These are phyloP conservation scores for Neonectria magnoliae DNA, from an alignment of 2,329 filamentous ascomycete genomes.

Conservation along the genomic window DNA sequence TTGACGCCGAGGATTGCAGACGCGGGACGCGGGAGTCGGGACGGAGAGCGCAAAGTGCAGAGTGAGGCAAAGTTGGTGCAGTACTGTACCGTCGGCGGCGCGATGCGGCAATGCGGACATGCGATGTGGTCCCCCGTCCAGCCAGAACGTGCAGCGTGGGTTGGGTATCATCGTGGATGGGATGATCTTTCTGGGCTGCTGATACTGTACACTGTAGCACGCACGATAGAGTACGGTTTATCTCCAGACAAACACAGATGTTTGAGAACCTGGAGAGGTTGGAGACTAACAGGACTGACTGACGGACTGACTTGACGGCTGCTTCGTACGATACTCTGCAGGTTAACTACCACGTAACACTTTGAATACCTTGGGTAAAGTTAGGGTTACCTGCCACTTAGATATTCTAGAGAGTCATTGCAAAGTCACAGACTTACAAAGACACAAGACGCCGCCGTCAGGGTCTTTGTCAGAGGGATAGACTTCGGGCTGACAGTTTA, in stretches of 20 bases:
- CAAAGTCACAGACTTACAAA: background rate
- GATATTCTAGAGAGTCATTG: background rate
- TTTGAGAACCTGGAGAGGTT: constrained; percentile 14
- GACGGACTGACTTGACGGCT: too few species aligned
- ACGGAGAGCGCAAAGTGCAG: background rate
- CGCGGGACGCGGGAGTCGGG: background rate
- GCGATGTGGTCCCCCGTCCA: constrained; percentile 9
- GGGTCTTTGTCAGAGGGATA: constrained; percentile 11
- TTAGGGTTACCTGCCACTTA: constrained; percentile 1
- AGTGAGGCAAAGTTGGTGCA: constrained; percentile 14
- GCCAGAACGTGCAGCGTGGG: constrained; percentile 22
- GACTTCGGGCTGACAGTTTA: constrained; percentile 12
- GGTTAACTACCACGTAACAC: too few species aligned
- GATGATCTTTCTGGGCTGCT: constrained; percentile 10
- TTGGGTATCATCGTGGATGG: constrained; percentile 24
- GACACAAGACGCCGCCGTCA: background rate
- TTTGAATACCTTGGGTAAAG: too few species aligned
- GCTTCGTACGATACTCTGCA: background rate
- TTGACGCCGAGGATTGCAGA: constrained; percentile 14
- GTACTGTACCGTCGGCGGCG: constrained; percentile 12
- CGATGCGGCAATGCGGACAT: constrained; percentile 19
- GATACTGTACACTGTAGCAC: background rate
- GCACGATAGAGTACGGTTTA: background rate
- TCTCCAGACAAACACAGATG: background rate
- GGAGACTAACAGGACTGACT: constrained; percentile 1